A percentile compares a stretch with the other conserved stretches of the same genome.
These are phyloP conservation scores for Flaveria ramosissima DNA, from an alignment of 129 eudicot species.

Conservation along the genomic window DNA sequence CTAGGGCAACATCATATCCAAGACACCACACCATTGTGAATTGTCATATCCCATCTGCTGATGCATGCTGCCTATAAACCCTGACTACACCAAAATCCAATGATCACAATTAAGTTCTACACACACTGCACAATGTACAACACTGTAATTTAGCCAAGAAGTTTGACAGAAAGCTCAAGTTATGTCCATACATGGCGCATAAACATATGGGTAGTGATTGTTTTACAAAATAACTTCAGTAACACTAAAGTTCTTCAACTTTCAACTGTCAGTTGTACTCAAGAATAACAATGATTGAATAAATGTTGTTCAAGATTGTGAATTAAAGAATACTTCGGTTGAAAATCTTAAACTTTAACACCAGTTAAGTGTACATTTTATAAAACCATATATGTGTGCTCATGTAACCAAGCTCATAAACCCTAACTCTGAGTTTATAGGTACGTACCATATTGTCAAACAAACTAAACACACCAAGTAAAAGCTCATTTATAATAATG, in stretches of 20 bases:
- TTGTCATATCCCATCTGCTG: conserved; percentile 34
- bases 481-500: too few relatives aligned
- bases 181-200: neutral
- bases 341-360: neutral
- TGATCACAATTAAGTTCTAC: neutral
- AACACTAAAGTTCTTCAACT: conserved; percentile 3
- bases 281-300: neutral
- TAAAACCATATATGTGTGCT: neutral
- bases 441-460: too few relatives aligned
- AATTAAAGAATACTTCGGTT: neutral
- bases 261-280: neutral
- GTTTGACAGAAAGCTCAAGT: neutral
- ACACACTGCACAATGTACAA: conserved; percentile 14
- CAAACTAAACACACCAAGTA: too few relatives aligned
- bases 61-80: neutral
- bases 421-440: neutral
- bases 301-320: neutral
- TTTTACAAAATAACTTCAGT: too few relatives aligned
- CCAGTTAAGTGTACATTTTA: neutral
- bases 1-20: conserved; percentile 30
- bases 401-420: neutral
- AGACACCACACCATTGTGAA: conserved; percentile 27
- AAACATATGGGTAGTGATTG: too few relatives aligned
- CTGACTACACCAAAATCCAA: conserved; percentile 23
- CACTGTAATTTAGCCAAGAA: neutral